Evolutionary conservation across 108 stramenopile species (phyloP), one percentile per base, ranked within the genome.

Genomic region (Cyclotella choctawhatcheeana): DNA sequence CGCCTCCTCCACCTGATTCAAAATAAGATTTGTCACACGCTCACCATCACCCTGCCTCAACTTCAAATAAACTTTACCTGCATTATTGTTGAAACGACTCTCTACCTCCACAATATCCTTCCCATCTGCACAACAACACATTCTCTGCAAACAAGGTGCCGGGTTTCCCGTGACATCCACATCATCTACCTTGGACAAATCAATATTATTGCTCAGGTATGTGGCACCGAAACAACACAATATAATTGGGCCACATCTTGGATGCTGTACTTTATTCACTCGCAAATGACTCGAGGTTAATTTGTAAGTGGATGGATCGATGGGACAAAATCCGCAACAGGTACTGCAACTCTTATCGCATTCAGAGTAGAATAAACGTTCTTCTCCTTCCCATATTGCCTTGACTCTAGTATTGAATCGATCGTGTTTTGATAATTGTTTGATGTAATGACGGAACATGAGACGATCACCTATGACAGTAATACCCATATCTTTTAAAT

Each of bases 401-500:
- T 83, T 26, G 22, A 59, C 79, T 8, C 82, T 65, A 44, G 70
- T 44, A 35, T 71, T 71, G 44, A 65, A 71, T 44, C 85, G 77
- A 56, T 60, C 61, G 13, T 65, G 65, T 25, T 69, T 25, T 20
- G 45, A 17, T 44, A 86, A 43, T 10, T 58, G 50, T 52, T 80
- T 50, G 20, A 83, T 24, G 26, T 59, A 43, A 33, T 59, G 70
- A 21, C 58, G 68, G 56, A 86, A 79, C 53, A 64, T 45, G 29
- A 82, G 73, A 5, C 85, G 73, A 33, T 86, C 85, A 8, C 85
- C 85, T 4, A 86, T 73, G 18, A 86, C 53, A 25, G 33, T 34
- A 44, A 86, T 64, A 3, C 84, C 84, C 78, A 86, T 86, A 40
- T 86, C 82, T 52, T 76, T 75, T 56, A 86, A 48, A 55, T 82